phyloP scores from a whole-genome alignment of 805 yeast species.

The Tanozyma kutaoensis region DNA sequence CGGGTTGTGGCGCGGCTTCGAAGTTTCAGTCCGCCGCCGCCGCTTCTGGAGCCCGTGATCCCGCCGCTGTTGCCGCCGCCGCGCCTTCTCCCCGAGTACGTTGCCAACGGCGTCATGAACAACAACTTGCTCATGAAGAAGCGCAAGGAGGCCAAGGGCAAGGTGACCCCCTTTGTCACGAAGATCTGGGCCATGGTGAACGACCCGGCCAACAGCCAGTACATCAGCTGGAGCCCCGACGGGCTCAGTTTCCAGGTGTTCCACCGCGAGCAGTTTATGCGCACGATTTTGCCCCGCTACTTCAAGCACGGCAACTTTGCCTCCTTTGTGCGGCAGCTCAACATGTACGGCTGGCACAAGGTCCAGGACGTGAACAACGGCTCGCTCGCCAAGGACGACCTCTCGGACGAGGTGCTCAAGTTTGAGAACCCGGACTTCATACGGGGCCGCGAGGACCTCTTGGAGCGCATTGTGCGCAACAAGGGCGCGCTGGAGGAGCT shows the following conservation, averaged over 20 bases:
- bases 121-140: too few relatives aligned
- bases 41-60: constrained; percentile 8
- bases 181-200: constrained; percentile 95
- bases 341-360: constrained; percentile 99
- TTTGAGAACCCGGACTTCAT: constrained; percentile 75
- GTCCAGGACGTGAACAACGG: constrained; percentile 86
- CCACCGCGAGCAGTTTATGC: constrained; percentile 78
- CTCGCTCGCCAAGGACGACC: constrained; percentile 32
- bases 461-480: constrained; percentile 79
- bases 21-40: constrained; percentile 8
- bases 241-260: constrained; percentile 79
- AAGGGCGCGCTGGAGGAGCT: constrained; percentile 17
- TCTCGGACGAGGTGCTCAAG: constrained; percentile 74
- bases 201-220: constrained; percentile 53
- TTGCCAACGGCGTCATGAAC: constrained; percentile 3
- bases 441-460: constrained; percentile 66
- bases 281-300: constrained; percentile 72
- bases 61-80: constrained; percentile 2
- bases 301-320: constrained; percentile 95
- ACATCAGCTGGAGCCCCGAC: constrained; percentile 75
- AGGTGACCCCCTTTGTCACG: constrained; percentile 43
- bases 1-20: too few relatives aligned
- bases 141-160: constrained; percentile 16
- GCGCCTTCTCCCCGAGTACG: constrained; percentile 4
- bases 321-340: constrained; percentile 87